Evolutionary conservation across 352 stramenopile species (phyloP), one percentile per base, ranked within the genome.

Genomic region (Globisporangium emineosum): DNA sequence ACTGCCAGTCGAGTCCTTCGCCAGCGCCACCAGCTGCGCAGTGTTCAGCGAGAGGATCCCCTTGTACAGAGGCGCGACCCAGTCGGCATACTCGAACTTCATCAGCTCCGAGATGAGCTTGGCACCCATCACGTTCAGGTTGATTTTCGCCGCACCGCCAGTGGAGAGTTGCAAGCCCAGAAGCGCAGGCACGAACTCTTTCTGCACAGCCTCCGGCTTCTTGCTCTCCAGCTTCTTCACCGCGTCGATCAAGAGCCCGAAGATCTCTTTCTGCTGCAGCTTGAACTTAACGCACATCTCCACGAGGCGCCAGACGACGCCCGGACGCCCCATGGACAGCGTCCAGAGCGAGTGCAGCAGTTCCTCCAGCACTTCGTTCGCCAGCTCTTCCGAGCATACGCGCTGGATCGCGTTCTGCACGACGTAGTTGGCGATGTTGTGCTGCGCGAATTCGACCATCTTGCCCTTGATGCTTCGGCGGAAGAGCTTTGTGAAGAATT

Each of bases 401-500:
- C 76, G 75, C 58, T 85, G 71, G 32, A 94, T 79, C 10, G 70
- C 79, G 50, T 91, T 71, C 66, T 94, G 86, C 7, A 94, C 77
- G n/a, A 94, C 86, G 56, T 91, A 94, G 66, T 94, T 94, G 15
- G 83, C 77, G 58, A 94, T 89, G 47, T 71, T 74, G 65, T 94
- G 83, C 67, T 92, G 67, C 6, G 71, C 73, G 35, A 93, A 87
- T 60, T 90, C 78, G 47, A 92, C 65, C 67, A 94, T 71, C 42
- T 85, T 83, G 32, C 72, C 67, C 27, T 78, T 66, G 23, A 94
- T 37, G 59, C 81, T 92, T 21, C 83, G 81, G n/a, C 67, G 66
- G 60, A 88, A 92, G 27, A 94, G 61, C 56, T 79, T 82, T 0
- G 69, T 65, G 42, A 91, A 94, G 65, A 92, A 83, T 19, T 77